Evolutionary conservation across 768 basidiomycete species (phyloP).

Genomic region (Agaricus subrufescens): DNA sequence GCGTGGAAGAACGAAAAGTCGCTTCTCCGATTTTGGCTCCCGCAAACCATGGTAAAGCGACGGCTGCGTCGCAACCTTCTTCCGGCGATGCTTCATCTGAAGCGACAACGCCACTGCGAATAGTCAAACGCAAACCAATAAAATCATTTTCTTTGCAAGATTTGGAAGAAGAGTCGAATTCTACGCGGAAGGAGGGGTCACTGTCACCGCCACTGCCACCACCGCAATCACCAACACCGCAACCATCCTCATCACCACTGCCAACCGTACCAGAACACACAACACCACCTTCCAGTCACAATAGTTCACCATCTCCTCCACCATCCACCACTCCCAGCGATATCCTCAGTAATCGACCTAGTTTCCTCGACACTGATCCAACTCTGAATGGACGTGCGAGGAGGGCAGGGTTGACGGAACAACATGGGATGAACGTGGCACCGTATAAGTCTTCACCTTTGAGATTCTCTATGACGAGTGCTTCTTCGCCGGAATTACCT

Average conservation of each 20-base stretch:
- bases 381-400: slow-evolving; percentile 4
- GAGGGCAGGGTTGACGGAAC: not conserved
- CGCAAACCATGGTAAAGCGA: not conserved
- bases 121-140: slow-evolving; percentile 7
- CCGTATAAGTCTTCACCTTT: slow-evolving; percentile 2
- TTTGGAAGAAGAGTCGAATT: too few relatives aligned
- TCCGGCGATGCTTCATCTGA: not conserved
- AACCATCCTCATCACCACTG: not conserved
- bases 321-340: not conserved
- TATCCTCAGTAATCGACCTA: slow-evolving; percentile 1
- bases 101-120: not conserved
- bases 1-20: not conserved
- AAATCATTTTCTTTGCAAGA: not conserved
- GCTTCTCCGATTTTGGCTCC: not conserved
- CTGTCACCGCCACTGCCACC: not conserved
- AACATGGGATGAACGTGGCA: not conserved
- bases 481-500: not conserved
- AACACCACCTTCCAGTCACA: too few relatives aligned
- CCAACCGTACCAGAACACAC: not conserved
- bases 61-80: not conserved
- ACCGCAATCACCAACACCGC: not conserved
- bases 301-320: not conserved
- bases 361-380: slow-evolving; percentile 4
- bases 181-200: too few relatives aligned
- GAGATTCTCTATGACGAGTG: not conserved